Percentiles rank a stretch among this genome's conserved stretches.
Conservation (phyloP, 768 basidiomycete genomes). For the Sarcomyxa edulis region DNA sequence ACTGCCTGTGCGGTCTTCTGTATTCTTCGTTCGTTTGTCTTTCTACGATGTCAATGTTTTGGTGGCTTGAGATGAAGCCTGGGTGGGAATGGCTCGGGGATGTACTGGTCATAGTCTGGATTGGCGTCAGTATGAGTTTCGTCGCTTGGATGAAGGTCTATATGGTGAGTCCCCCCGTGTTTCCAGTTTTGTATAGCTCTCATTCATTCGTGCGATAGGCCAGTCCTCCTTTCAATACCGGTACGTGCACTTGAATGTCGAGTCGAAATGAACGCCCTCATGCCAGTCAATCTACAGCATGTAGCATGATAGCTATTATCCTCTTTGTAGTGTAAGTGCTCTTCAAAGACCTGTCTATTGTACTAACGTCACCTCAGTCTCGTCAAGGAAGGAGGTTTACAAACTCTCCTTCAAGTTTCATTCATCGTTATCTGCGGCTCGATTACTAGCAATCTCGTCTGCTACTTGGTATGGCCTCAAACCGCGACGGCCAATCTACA, state of each 20-base stretch:
- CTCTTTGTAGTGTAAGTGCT: conserved; percentile 71
- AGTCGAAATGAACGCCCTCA: conserved; percentile 1
- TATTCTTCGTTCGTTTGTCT: conserved; percentile 73
- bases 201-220: conserved; percentile 23
- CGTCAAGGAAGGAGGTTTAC: conserved; percentile 84
- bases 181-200: neutral
- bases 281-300: conserved; percentile 38
- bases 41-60: conserved; percentile 71
- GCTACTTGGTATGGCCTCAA: conserved; percentile 79
- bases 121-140: conserved; percentile 75
- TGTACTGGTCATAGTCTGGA: conserved; percentile 68
- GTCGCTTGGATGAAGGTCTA: conserved; percentile 91
- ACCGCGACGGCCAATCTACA: conserved; percentile 83
- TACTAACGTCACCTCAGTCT: conserved; percentile 37
- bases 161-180: conserved; percentile 43
- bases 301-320: conserved; percentile 80
- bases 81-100: conserved; percentile 77
- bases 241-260: conserved; percentile 26
- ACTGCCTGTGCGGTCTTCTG: conserved; percentile 63
- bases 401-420: conserved; percentile 67
- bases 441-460: conserved; percentile 75
- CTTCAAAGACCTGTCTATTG: neutral
- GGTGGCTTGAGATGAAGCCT: conserved; percentile 67
- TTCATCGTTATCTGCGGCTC: conserved; percentile 78
- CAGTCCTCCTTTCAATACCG: conserved; percentile 88